A percentile compares a stretch with the other conserved stretches of the same genome.
phyloP scores from a whole-genome alignment of 176 grass and related monocot species.

The Aegilops speltoides region DNA sequence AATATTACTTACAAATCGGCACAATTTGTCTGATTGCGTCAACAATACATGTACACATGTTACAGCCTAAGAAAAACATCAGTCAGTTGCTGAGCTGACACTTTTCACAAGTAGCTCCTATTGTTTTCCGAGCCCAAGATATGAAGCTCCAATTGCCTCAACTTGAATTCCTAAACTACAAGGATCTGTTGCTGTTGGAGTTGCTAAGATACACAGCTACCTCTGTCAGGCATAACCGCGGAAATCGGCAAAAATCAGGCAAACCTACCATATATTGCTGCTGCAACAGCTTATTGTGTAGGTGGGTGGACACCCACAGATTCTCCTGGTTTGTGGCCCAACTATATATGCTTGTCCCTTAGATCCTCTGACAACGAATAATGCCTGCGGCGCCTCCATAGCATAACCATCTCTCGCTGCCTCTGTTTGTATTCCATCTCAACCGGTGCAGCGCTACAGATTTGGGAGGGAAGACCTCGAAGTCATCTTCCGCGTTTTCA shows the following conservation, averaged over 20 bases:
- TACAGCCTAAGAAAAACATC: not conserved
- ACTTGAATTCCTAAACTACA: constrained; percentile 4
- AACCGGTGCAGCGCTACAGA: constrained; percentile 69
- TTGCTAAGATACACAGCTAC: not conserved
- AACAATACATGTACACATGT: not conserved
- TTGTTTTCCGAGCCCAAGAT: not conserved
- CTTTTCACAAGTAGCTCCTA: not conserved
- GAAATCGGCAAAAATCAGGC: not conserved
- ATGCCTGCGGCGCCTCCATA: constrained; percentile 90
- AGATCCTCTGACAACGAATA: constrained; percentile 78
- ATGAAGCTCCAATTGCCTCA: not conserved
- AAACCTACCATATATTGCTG: constrained; percentile 1
- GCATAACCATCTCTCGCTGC: constrained; percentile 88
- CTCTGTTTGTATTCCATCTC: constrained; percentile 94
- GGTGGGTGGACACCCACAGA: not conserved
- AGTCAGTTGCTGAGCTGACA: not conserved
- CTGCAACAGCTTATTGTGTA: constrained; percentile 11
- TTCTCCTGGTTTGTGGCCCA: not conserved
- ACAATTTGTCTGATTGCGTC: not conserved
- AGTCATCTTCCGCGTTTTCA: constrained; percentile 40
- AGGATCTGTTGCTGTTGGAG: not conserved
- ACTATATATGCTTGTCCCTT: not conserved
- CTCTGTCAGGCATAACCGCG: not conserved
- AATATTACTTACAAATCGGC: not conserved
- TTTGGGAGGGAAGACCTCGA: constrained; percentile 60